Evolutionary conservation across 495 filamentous ascomycete genomes (phyloP), one percentile per base, ranked within the genome.

Genomic region (Thermothielavioides terrestris): DNA sequence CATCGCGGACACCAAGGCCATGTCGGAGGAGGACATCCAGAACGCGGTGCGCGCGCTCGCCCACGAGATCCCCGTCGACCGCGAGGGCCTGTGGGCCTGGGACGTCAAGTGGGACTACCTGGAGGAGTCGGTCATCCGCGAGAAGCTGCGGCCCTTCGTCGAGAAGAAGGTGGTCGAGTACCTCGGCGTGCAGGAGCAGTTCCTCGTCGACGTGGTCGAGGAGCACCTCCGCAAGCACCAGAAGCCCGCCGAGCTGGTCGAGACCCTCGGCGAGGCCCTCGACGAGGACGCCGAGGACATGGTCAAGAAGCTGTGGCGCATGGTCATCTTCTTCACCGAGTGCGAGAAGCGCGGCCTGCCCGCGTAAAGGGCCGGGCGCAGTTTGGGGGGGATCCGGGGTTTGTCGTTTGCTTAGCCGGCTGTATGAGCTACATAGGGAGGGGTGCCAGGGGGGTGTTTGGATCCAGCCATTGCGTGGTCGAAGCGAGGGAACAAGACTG

Each of bases 141-240:
- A 95, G 55, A 89, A 96, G 67, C 78, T 99, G 60, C 82, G 84
- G 63, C 89, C 90, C 12, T 97, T 95, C 67, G 88, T 96, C 43
- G 91, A 94, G 74, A 95, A 95, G 79, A 97, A 95, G 76, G 86
- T 97, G 47, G 82, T 97, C 50, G 94, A 97, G 64, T 94, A 89
- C 61, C 74, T 99, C 34, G 92, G 92, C 46, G 87, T 99, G 46
- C 89, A 96, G 68, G 92, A 99, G 70, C 87, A 95, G 69, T 83
- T 95, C 70, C 71, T 97, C 43, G 88, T 99, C 26, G 89, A 95
- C 60, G 82, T 94, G 53, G 89, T 96, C 39, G 82, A 95, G 58
- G 85, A 88, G 53, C 86, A 92, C 70, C 71, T 99, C 43, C 78
- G 84, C 42, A 86, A 85, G 59, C 81, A 84, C 58, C 83, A 80